Percentiles rank a stretch among this genome's conserved stretches.
Conservation (phyloP, 768 basidiomycete species). For the Rhodotorula babjevae region DNA sequence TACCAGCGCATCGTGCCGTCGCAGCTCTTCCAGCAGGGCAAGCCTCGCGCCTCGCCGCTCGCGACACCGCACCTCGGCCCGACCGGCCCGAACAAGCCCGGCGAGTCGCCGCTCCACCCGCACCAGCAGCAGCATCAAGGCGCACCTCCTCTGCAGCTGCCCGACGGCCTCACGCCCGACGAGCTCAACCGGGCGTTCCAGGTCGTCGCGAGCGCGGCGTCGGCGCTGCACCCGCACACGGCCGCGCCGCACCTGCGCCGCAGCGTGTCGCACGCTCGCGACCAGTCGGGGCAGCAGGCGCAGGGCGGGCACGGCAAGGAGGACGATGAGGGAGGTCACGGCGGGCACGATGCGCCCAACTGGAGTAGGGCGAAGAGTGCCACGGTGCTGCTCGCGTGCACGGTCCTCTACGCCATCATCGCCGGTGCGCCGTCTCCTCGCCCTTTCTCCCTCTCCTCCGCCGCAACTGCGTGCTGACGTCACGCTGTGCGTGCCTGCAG, state of each 20-base stretch:
- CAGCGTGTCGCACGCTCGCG: constrained; percentile 52
- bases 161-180: constrained; percentile 47
- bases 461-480: neutral
- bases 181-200: constrained; percentile 41
- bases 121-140: neutral
- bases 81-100: neutral
- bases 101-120: neutral
- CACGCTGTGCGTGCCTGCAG: constrained; percentile 49
- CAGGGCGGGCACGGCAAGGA: constrained; percentile 47
- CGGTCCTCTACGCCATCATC: constrained; percentile 86
- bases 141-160: constrained; percentile 15
- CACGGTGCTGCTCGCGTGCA: constrained; percentile 81
- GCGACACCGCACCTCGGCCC: neutral
- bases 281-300: constrained; percentile 47
- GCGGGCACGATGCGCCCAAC: constrained; percentile 88
- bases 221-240: constrained; percentile 46
- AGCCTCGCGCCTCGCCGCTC: constrained; percentile 10
- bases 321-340: constrained; percentile 57
- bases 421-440: constrained; percentile 63
- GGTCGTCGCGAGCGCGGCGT: constrained; percentile 14
- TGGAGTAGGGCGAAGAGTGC: constrained; percentile 90
- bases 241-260: constrained; percentile 49
- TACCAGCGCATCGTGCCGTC: constrained; percentile 45
- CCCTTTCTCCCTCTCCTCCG: too few relatives aligned
- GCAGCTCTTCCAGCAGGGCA: constrained; percentile 60